Conservation (phyloP, 2,329 filamentous ascomycete genomes). For the Coniochaeta sp. region DNA sequence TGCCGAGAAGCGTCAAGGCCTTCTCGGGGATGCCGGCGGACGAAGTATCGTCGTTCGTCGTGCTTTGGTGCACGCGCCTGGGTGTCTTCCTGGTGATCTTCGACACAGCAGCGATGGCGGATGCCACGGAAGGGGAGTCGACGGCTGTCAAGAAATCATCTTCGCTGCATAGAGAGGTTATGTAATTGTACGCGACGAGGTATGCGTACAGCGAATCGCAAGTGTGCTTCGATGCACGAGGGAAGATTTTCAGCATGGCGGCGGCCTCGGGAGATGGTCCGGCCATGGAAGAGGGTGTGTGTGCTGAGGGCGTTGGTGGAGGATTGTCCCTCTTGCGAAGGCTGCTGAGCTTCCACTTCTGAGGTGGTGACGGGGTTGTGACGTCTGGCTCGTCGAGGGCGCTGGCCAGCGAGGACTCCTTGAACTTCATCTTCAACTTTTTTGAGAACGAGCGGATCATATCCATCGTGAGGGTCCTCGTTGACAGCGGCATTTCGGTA, state of each 20-base stretch:
- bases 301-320: background rate
- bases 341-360: background rate
- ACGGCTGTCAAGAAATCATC: background rate
- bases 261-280: constrained; percentile 7
- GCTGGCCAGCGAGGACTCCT: constrained; percentile 6
- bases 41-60: constrained; percentile 10
- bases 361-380: background rate
- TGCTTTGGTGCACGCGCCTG: constrained; percentile 5
- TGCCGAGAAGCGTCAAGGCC: constrained; percentile 43
- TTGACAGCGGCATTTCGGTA: constrained; percentile 49
- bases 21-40: constrained; percentile 39
- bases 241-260: constrained; percentile 44
- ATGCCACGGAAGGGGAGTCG: background rate
- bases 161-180: constrained; percentile 27
- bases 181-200: constrained; percentile 52
- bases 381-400: background rate
- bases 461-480: constrained; percentile 46
- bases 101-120: constrained; percentile 1
- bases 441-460: constrained; percentile 49
- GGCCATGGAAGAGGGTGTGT: background rate
- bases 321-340: constrained; percentile 6
- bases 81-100: constrained; percentile 4
- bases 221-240: constrained; percentile 41
- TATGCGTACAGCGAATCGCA: constrained; percentile 54
- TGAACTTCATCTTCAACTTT: constrained; percentile 36